Evolutionary conservation across 805 yeast genomes (phyloP).

Genomic region (Candida gorgasii): DNA sequence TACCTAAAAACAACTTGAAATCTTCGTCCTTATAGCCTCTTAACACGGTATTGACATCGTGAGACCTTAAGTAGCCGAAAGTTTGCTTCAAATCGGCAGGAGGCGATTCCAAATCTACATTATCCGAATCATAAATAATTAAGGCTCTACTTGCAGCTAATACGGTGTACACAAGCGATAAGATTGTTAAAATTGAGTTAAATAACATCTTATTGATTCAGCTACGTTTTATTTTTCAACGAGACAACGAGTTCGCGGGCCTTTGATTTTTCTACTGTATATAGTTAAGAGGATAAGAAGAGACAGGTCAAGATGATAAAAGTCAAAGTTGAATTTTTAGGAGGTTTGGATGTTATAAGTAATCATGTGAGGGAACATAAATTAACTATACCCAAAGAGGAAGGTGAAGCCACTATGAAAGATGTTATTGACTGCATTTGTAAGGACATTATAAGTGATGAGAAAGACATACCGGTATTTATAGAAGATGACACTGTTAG

Average conservation of each 20-base stretch:
- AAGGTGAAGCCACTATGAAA: slow-evolving; percentile 42
- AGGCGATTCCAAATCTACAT: slow-evolving; percentile 21
- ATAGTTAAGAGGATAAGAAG: neutral
- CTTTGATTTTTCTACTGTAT: too few species aligned
- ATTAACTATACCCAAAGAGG: slow-evolving; percentile 44
- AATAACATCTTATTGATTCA: slow-evolving; percentile 5
- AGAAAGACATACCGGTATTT: slow-evolving; percentile 69
- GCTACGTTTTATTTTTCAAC: slow-evolving; percentile 5
- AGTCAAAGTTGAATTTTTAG: slow-evolving; percentile 50
- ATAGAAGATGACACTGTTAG: slow-evolving; percentile 80
- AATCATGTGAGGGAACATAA: slow-evolving; percentile 56
- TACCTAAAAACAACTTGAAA: slow-evolving; percentile 10
- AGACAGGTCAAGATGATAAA: slow-evolving; percentile 20
- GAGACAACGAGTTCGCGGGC: neutral
- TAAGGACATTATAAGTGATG: slow-evolving; percentile 54
- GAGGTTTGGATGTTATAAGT: slow-evolving; percentile 85
- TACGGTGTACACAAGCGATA: slow-evolving; percentile 12
- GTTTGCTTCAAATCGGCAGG: slow-evolving; percentile 21
- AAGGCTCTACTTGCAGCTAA: slow-evolving; percentile 23
- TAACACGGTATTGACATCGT: slow-evolving; percentile 12
- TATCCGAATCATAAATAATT: slow-evolving; percentile 34
- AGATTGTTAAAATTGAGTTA: slow-evolving; percentile 13
- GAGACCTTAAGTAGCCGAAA: slow-evolving; percentile 22
- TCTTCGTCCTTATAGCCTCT: slow-evolving; percentile 26
- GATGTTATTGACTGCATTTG: slow-evolving; percentile 61